phyloP scores from a whole-genome alignment of 495 filamentous ascomycete genomes.

The Penicillium ucsense region DNA sequence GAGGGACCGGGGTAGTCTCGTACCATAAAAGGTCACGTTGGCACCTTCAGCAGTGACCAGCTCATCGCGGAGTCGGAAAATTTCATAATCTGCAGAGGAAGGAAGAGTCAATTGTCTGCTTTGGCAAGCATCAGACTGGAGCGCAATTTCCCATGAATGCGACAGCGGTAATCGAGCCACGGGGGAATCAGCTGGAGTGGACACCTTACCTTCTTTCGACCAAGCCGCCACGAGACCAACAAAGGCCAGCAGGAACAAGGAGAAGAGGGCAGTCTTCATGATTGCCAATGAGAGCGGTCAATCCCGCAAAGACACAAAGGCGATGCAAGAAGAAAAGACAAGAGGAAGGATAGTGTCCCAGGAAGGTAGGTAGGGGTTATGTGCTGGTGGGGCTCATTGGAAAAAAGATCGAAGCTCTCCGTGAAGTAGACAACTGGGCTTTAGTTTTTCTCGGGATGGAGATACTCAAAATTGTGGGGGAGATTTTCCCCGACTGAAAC shows the following conservation, averaged over 20 bases:
- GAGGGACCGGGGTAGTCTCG: not conserved
- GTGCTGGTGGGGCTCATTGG: not conserved
- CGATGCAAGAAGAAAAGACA: slow-evolving; percentile 1
- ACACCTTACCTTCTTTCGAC: slow-evolving; percentile 67
- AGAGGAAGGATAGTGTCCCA: not conserved
- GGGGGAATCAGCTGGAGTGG: not conserved
- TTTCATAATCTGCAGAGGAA: slow-evolving; percentile 69
- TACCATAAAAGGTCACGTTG: slow-evolving; percentile 84
- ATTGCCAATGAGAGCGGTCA: slow-evolving; percentile 19
- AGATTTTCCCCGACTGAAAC: too few species aligned
- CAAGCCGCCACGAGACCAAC: slow-evolving; percentile 61
- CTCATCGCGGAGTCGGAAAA: slow-evolving; percentile 89
- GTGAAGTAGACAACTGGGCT: not conserved
- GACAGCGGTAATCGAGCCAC: too few species aligned
- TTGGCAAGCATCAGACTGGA: too few species aligned
- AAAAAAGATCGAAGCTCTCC: not conserved
- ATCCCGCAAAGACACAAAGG: slow-evolving; percentile 10
- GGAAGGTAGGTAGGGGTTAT: not conserved
- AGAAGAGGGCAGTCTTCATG: slow-evolving; percentile 30
- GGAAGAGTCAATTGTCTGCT: too few species aligned
- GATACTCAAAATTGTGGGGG: too few species aligned
- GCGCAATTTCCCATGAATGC: too few species aligned
- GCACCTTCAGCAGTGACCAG: slow-evolving; percentile 63
- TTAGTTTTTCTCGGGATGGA: too few species aligned
- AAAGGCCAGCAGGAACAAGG: slow-evolving; percentile 24